Evolutionary conservation across 164 flowering plant genomes (phyloP).

Genomic region (Santalum album): DNA sequence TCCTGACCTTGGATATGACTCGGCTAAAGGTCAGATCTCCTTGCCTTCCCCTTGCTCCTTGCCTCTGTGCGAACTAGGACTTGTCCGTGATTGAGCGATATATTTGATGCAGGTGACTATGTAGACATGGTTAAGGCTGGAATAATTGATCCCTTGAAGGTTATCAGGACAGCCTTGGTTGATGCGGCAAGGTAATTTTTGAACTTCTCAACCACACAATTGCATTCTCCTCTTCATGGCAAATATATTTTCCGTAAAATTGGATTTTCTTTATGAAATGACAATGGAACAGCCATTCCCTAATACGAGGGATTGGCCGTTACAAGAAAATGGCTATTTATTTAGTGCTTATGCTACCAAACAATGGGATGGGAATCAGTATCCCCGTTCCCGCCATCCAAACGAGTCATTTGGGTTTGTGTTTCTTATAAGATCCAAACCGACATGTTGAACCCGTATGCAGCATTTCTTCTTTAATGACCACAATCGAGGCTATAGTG

Average conservation of each 20-base stretch:
- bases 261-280: no score
- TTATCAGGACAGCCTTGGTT: slow-evolving; percentile 92
- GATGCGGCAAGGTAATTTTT: slow-evolving; percentile 83
- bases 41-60: not conserved
- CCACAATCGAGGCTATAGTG: slow-evolving; percentile 88
- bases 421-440: not conserved
- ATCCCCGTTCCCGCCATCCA: no score
- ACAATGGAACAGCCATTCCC: no score
- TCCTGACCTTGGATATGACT: slow-evolving; percentile 92
- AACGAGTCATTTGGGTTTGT: no score
- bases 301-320: no score
- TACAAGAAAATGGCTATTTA: no score
- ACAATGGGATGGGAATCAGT: no score
- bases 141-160: slow-evolving; percentile 90
- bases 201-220: not conserved
- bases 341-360: no score
- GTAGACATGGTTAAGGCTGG: slow-evolving; percentile 95
- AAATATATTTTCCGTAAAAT: no score
- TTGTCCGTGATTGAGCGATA: no score
- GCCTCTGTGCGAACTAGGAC: not conserved
- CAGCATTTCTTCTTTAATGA: slow-evolving; percentile 90
- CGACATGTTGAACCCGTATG: no score
- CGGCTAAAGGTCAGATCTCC: slow-evolving; percentile 68
- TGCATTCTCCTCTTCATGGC: not conserved
- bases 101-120: slow-evolving; percentile 88